Percentiles rank a stretch among this genome's conserved stretches.
phyloP scores from a whole-genome alignment of 352 stramenopile species.

The Phytophthora pluvialis region DNA sequence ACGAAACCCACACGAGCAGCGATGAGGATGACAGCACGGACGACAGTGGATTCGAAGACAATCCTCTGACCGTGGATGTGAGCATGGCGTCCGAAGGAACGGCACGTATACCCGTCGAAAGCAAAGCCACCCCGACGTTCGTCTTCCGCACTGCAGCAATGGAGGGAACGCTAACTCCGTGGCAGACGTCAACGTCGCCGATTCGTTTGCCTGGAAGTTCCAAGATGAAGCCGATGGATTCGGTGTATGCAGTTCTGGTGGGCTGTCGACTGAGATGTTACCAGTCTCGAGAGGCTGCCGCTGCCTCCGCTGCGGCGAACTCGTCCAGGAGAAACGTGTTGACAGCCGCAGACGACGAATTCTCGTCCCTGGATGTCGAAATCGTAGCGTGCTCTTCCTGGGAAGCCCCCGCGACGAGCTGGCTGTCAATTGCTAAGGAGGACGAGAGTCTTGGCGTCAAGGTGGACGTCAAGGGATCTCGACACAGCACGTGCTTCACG shows the following conservation, averaged over 20 bases:
- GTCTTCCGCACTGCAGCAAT: constrained; percentile 46
- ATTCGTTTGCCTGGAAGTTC: constrained; percentile 31
- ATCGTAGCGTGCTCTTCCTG: constrained; percentile 55
- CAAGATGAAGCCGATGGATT: constrained; percentile 27
- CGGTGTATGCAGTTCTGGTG: constrained; percentile 50
- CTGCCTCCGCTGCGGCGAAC: background rate
- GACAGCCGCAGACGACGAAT: constrained; percentile 11
- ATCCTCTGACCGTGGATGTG: constrained; percentile 3
- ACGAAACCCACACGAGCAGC: background rate
- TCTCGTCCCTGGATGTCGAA: constrained; percentile 42
- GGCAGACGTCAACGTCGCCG: constrained; percentile 30
- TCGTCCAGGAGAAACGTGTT: constrained; percentile 6
- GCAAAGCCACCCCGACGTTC: constrained; percentile 15
- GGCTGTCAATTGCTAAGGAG: constrained; percentile 32
- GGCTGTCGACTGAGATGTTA: constrained; percentile 43
- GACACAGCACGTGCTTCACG: constrained; percentile 44
- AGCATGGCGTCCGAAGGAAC: background rate
- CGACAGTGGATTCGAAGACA: constrained; percentile 30
- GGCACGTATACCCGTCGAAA: background rate
- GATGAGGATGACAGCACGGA: background rate
- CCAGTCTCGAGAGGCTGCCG: constrained; percentile 26
- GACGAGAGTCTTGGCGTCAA: constrained; percentile 48
- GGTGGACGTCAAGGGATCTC: constrained; percentile 35
- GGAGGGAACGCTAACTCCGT: constrained; percentile 57
- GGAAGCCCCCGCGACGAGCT: constrained; percentile 31